These are phyloP conservation scores for Nicotiana noctiflora DNA, from an alignment of 257 asterid species.

Conservation along the genomic window DNA sequence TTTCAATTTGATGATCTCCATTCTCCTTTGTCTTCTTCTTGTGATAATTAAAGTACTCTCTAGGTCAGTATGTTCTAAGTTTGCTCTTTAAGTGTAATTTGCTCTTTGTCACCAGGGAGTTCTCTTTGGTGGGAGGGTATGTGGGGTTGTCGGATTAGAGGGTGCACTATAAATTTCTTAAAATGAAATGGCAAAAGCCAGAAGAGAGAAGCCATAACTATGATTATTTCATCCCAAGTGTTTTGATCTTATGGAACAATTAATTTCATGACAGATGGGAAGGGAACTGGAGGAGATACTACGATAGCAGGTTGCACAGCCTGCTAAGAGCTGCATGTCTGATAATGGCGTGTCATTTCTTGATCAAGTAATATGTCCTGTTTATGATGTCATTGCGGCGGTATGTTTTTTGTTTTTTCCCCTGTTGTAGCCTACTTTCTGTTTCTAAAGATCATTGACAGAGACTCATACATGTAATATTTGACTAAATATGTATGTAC, in stretches of 20 bases:
- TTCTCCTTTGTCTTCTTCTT: background rate
- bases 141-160: background rate
- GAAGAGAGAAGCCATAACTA: background rate
- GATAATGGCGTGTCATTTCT: conserved; percentile 80
- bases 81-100: background rate
- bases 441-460: background rate
- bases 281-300: conserved; percentile 73
- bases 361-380: conserved; percentile 75
- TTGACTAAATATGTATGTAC: background rate
- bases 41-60: background rate
- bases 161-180: background rate
- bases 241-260: conserved; percentile 8
- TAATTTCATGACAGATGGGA: conserved; percentile 70
- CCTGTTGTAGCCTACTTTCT: conserved; percentile 15
- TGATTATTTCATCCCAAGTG: background rate
- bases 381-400: conserved; percentile 82
- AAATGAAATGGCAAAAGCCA: background rate
- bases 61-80: background rate
- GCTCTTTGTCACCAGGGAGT: background rate
- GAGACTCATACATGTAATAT: background rate
- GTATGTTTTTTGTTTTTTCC: conserved; percentile 40
- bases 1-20: background rate
- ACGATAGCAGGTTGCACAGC: conserved; percentile 63
- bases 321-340: conserved; percentile 78
- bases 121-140: conserved; percentile 1